These are phyloP conservation scores for Botrytis paeoniae DNA, from an alignment of 2,329 filamentous ascomycete species.

Conservation along the genomic window DNA sequence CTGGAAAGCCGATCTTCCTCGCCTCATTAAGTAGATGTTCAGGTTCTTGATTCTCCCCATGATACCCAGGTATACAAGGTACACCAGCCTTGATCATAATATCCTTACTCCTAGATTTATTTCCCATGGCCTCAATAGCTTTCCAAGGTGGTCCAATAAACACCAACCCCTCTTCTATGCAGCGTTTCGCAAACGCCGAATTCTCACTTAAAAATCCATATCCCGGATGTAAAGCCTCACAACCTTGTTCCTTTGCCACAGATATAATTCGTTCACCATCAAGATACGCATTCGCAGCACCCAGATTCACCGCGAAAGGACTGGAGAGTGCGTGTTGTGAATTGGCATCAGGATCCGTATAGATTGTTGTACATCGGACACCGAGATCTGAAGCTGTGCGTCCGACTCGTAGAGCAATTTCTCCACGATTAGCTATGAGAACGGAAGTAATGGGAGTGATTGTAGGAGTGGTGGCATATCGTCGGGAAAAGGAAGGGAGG, in stretches of 20 bases:
- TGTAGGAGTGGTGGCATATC: constrained; percentile 23
- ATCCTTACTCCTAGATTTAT: constrained; percentile 89
- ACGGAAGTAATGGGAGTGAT: constrained; percentile 66
- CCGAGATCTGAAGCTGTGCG: constrained; percentile 84
- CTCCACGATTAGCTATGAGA: constrained; percentile 92
- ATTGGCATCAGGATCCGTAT: constrained; percentile 84
- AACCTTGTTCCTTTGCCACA: constrained; percentile 80
- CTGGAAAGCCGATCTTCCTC: constrained; percentile 64
- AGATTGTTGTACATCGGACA: constrained; percentile 89
- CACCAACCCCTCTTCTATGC: constrained; percentile 82
- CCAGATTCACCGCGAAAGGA: constrained; percentile 79
- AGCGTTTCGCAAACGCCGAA: constrained; percentile 81
- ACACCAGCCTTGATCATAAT: constrained; percentile 97
- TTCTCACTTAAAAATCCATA: constrained; percentile 98
- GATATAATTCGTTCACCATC: constrained; percentile 90
- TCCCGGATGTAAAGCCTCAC: constrained; percentile 89
- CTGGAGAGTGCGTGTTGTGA: constrained; percentile 87
- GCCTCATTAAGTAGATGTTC: constrained; percentile 64
- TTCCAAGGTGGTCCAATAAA: constrained; percentile 89
- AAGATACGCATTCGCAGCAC: constrained; percentile 80
- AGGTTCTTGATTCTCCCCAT: constrained; percentile 76
- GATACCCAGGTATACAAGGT: constrained; percentile 94
- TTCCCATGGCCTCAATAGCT: constrained; percentile 86
- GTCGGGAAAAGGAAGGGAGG: constrained; percentile 25
- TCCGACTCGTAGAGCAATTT: constrained; percentile 92